Conservation (phyloP, 495 filamentous ascomycete species). For the Pyronema omphalodes region DNA sequence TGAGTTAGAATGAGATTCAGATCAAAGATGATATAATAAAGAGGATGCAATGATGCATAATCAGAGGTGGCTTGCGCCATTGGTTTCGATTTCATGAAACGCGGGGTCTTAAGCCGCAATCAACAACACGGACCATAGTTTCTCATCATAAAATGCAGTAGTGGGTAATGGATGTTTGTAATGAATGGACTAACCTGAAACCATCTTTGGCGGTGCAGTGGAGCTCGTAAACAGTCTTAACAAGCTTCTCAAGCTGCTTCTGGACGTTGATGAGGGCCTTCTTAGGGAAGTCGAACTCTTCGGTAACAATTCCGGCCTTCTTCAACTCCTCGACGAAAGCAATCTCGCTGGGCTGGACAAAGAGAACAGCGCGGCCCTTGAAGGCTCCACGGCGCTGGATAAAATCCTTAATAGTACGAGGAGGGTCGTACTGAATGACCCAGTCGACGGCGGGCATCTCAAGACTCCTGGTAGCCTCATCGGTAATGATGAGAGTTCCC, state of each 20-base stretch:
- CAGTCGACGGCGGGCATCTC: constrained; percentile 17
- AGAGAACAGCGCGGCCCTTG: constrained; percentile 12
- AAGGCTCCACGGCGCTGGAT: background rate
- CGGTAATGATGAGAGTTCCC: constrained; percentile 17
- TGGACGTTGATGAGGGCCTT: constrained; percentile 17
- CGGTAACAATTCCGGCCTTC: constrained; percentile 8
- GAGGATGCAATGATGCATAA: background rate
- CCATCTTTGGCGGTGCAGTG: constrained; percentile 19
- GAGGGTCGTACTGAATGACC: constrained; percentile 22
- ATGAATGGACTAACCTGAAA: constrained; percentile 17
- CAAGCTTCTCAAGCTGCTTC: constrained; percentile 13
- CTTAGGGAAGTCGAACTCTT: constrained; percentile 21
- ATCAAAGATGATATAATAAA: background rate
- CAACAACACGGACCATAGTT: constrained; percentile 38
- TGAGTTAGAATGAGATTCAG: background rate
- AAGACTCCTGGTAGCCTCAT: constrained; percentile 11
- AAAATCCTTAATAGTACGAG: constrained; percentile 2
- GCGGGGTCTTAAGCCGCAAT: constrained; percentile 38
- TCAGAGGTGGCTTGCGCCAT: constrained; percentile 16
- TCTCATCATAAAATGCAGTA: constrained; percentile 18
- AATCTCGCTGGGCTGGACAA: constrained; percentile 13
- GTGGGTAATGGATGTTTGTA: background rate
- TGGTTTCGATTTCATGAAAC: constrained; percentile 29
- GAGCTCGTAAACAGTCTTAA: constrained; percentile 18
- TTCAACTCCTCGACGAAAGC: constrained; percentile 13